Conservation (phyloP, 2,329 filamentous ascomycete species). For the Aspergillus persii region DNA sequence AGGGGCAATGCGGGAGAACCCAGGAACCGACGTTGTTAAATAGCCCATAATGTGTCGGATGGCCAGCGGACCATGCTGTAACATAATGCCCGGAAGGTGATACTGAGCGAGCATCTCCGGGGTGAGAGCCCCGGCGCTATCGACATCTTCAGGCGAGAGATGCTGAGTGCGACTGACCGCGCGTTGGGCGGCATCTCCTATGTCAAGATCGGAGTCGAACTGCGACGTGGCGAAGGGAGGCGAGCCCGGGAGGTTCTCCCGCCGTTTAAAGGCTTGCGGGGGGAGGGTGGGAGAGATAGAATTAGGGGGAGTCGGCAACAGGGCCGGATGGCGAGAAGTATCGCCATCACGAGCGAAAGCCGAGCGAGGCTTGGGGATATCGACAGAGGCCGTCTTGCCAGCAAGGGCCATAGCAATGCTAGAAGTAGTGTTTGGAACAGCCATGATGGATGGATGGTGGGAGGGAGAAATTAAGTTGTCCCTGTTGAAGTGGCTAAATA, state of each 20-base stretch:
- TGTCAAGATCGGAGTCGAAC: conserved; percentile 83
- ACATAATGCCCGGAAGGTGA: conserved; percentile 84
- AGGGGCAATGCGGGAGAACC: conserved; percentile 83
- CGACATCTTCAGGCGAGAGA: conserved; percentile 54
- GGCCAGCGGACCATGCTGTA: conserved; percentile 84
- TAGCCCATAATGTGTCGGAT: conserved; percentile 96
- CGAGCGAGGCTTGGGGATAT: conserved; percentile 47
- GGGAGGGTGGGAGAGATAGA: conserved; percentile 87
- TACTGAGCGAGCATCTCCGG: conserved; percentile 81
- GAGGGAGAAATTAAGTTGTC: neutral
- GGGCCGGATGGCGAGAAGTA: conserved; percentile 34
- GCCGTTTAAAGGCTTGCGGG: conserved; percentile 74
- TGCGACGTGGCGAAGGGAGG: conserved; percentile 46
- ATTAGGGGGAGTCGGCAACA: conserved; percentile 86
- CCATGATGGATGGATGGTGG: conserved; percentile 37
- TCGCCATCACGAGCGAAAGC: conserved; percentile 32
- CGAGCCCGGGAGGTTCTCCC: conserved; percentile 44
- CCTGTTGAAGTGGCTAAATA: conserved; percentile 16
- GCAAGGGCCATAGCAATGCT: conserved; percentile 51
- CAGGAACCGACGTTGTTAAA: conserved; percentile 87
- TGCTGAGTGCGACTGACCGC: conserved; percentile 46
- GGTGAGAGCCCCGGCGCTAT: conserved; percentile 80
- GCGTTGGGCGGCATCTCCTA: conserved; percentile 66
- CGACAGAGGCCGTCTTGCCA: conserved; percentile 50
- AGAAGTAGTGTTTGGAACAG: conserved; percentile 41